Percentiles rank a stretch among this genome's conserved stretches.
These are phyloP conservation scores for Flaveria floridana DNA, from an alignment of 140 eudicot species.

Conservation along the genomic window DNA sequence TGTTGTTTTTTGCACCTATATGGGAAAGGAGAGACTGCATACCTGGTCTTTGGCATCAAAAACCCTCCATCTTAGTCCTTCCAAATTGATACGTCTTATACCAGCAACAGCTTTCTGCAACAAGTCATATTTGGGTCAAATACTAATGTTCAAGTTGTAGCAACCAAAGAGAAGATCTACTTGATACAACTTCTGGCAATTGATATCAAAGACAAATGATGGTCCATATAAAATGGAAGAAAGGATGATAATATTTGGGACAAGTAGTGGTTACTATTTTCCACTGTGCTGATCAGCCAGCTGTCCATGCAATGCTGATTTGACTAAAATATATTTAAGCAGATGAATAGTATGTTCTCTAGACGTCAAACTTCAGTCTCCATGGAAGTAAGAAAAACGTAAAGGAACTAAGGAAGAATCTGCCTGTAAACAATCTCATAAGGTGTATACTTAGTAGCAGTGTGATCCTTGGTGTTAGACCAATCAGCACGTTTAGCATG, in stretches of 20 bases:
- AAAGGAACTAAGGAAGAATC: neutral
- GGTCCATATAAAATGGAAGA: too few species aligned
- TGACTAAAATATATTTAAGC: too few species aligned
- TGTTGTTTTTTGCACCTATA: neutral
- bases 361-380: neutral
- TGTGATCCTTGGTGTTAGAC: neutral
- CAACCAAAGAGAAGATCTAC: too few species aligned
- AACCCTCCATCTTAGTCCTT: conserved; percentile 89
- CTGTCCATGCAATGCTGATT: too few species aligned
- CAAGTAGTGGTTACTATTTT: too few species aligned
- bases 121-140: conserved; percentile 1
- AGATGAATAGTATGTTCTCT: too few species aligned
- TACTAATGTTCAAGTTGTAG: neutral
- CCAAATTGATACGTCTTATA: conserved; percentile 72
- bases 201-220: too few species aligned
- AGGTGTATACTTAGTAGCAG: neutral
- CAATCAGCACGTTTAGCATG: too few species aligned
- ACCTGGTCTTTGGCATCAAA: conserved; percentile 99
- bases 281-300: too few species aligned
- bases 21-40: neutral
- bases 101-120: conserved; percentile 94
- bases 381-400: neutral
- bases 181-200: too few species aligned
- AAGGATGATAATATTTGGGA: too few species aligned
- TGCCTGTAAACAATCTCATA: neutral